Evolutionary conservation across 768 basidiomycete species (phyloP).

Genomic region (Hygrocybe coccinea): DNA sequence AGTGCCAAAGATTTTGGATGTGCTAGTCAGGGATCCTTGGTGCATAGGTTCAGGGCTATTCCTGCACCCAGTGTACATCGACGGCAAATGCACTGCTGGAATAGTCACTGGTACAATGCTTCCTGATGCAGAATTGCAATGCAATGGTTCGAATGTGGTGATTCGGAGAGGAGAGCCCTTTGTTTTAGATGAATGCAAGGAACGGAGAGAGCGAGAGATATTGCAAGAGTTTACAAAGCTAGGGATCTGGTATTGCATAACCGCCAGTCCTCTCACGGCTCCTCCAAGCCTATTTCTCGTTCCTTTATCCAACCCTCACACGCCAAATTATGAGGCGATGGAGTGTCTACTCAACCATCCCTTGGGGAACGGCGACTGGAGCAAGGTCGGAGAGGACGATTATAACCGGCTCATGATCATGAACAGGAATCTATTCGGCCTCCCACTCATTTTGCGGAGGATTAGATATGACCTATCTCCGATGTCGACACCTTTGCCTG

Average conservation of each 20-base stretch:
- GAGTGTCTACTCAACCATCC: conserved; percentile 45
- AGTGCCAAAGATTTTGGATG: conserved; percentile 53
- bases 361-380: conserved; percentile 54
- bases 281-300: conserved; percentile 61
- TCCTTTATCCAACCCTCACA: conserved; percentile 42
- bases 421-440: conserved; percentile 52
- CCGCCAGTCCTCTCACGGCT: conserved; percentile 48
- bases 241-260: conserved; percentile 60
- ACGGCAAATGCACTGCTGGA: conserved; percentile 49
- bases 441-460: conserved; percentile 49
- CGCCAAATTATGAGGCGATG: conserved; percentile 59
- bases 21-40: conserved; percentile 65
- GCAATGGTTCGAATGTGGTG: conserved; percentile 34
- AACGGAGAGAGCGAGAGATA: conserved; percentile 41
- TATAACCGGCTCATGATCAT: conserved; percentile 50
- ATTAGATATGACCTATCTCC: conserved; percentile 67
- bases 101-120: conserved; percentile 64
- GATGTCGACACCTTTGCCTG: conserved; percentile 49
- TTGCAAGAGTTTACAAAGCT: conserved; percentile 65
- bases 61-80: conserved; percentile 56
- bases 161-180: conserved; percentile 33
- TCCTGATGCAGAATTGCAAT: conserved; percentile 41
- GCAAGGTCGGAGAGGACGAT: conserved; percentile 42
- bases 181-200: conserved; percentile 41
- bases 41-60: conserved; percentile 46